These are phyloP conservation scores for Metarhizium humberi DNA, from an alignment of 2,329 filamentous ascomycete species.

Conservation along the genomic window DNA sequence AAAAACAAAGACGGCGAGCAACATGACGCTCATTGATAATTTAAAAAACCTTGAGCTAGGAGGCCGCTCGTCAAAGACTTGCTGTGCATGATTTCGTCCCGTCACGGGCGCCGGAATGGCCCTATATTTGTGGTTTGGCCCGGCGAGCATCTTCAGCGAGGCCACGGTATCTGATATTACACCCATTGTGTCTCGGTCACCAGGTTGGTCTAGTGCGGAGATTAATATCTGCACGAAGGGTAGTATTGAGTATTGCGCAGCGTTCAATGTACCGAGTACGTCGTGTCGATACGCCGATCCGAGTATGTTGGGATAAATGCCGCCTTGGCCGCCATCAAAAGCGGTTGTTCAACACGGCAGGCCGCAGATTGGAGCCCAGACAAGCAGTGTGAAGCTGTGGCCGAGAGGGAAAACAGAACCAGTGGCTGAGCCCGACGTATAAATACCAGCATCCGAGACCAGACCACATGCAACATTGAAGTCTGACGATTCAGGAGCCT, in stretches of 20 bases:
- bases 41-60: conserved; percentile 8
- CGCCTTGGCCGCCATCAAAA: no score
- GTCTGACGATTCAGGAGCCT: no score
- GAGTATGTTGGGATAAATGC: no score
- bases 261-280: background rate
- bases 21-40: conserved; percentile 9
- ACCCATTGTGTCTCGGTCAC: conserved; percentile 4
- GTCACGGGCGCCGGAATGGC: conserved; percentile 13
- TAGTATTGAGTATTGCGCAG: background rate
- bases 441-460: no score
- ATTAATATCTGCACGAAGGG: background rate
- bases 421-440: no score
- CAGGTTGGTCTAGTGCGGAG: background rate
- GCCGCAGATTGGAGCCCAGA: no score
- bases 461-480: no score
- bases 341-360: no score
- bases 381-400: no score
- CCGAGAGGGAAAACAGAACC: no score
- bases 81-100: background rate
- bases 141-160: conserved; percentile 11
- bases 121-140: conserved; percentile 19
- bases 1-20: conserved; percentile 8
- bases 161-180: conserved; percentile 1
- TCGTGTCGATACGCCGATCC: no score
- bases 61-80: background rate